Percentiles rank a stretch among this genome's conserved stretches.
Conservation (phyloP, 306 rosid species). For the Cicer bijugum region DNA sequence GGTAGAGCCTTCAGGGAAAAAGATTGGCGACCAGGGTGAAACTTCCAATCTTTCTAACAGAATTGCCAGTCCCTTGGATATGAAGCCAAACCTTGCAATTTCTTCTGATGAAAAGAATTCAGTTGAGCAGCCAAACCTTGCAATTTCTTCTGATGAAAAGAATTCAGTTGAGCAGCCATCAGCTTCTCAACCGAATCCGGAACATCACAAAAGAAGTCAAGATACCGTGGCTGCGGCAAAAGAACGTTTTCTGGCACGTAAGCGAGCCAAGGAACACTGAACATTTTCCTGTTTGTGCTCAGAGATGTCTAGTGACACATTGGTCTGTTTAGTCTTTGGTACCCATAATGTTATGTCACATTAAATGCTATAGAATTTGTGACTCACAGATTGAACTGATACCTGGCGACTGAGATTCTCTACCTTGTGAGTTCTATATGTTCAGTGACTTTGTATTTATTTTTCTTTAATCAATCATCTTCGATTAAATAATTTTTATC, state of each 20-base stretch:
- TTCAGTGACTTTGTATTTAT: no score
- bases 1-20: slow-evolving; percentile 42
- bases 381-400: slow-evolving; percentile 20
- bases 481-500: no score
- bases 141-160: slow-evolving; percentile 41
- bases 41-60: slow-evolving; percentile 42
- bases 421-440: no score
- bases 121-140: slow-evolving; percentile 40
- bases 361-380: slow-evolving; percentile 23
- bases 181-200: slow-evolving; percentile 51
- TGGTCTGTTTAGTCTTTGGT: neutral
- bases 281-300: slow-evolving; percentile 29
- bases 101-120: slow-evolving; percentile 41
- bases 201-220: slow-evolving; percentile 77
- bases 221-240: slow-evolving; percentile 77
- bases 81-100: slow-evolving; percentile 36
- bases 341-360: slow-evolving; percentile 30
- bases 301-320: neutral
- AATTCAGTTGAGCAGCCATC: slow-evolving; percentile 46
- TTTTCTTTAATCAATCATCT: no score
- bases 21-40: slow-evolving; percentile 48
- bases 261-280: slow-evolving; percentile 64
- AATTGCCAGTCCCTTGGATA: slow-evolving; percentile 44
- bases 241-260: slow-evolving; percentile 82
- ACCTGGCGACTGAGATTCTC: no score